Base-by-base conservation (phyloP, 495 filamentous ascomycete genomes). In the Venustampulla echinocandica region DNA sequence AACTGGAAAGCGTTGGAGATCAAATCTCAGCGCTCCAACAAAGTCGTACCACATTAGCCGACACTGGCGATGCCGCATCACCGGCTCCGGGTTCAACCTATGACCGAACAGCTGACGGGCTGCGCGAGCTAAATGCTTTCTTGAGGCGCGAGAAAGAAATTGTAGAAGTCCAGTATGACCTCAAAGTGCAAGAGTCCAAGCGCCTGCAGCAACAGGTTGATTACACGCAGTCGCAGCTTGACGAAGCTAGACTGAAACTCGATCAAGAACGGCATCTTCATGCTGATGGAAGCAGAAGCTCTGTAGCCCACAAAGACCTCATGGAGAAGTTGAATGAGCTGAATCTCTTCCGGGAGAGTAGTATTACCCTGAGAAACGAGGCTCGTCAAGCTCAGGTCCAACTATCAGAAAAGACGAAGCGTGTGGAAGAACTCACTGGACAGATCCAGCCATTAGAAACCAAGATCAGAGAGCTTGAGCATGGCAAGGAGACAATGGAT, bases 61-160 rank as follows among this genome's bases (percentile, higher is more conserved):
- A 78, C 14, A 59, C 57, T 34, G 59, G 67, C 21, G 61, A 68
- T 17, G 50, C 62, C 14, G 64, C 67, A 13, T 65, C 72, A 0
- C 50, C 58, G 17, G 38, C 65, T 27, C 14, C 50, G 2, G 59
- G 65, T 1, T 20, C 49, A 5, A 39, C 44, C 10, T 49, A 59
- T 4, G 70, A 75, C 33, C 64, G 63, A 24, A 77, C 75, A 28
- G 61, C 80, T 14, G 84, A 87, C 46, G 83, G 84, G 48, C 75
- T 95, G 20, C 82, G 90, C 46, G 88, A 95, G 56, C 74, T 97
- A 30, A 89, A 93, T 64, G 81, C 77, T 40, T 97, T 87, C 64
- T 68, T 97, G 43, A 81, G 93, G n/a, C 80, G 85, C 35, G 93
- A 97, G 67, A 97, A 96, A 67, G 90, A 97, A 56, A 97, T 99